phyloP scores from a whole-genome alignment of 208 protist genomes.

The Strigomonas culicis region DNA sequence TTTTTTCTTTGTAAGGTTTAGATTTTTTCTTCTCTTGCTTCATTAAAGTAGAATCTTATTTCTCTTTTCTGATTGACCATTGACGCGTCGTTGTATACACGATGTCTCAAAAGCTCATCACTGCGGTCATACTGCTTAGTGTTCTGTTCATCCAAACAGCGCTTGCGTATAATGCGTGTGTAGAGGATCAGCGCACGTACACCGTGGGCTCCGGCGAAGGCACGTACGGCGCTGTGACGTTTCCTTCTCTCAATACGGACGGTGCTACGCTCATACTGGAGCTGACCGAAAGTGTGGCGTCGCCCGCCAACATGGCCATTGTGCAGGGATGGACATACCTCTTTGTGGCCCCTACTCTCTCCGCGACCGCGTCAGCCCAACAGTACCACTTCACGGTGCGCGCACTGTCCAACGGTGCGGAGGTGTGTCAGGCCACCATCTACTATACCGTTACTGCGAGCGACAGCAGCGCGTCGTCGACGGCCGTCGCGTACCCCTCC shows the following conservation, averaged over 20 bases:
- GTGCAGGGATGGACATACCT: conserved; percentile 28
- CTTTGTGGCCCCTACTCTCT: conserved; percentile 14
- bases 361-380: background rate
- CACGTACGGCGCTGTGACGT: conserved; percentile 7
- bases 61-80: too few relatives aligned
- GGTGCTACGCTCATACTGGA: conserved; percentile 8
- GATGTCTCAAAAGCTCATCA: background rate
- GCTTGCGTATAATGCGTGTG: conserved; percentile 12
- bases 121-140: background rate
- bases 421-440: conserved; percentile 38
- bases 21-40: too few relatives aligned
- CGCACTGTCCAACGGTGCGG: conserved; percentile 17
- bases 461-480: background rate
- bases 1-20: too few relatives aligned
- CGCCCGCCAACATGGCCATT: conserved; percentile 24
- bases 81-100: background rate
- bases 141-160: background rate
- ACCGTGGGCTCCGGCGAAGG: background rate
- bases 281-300: conserved; percentile 1
- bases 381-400: conserved; percentile 23
- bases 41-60: too few relatives aligned
- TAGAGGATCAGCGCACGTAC: conserved; percentile 11
- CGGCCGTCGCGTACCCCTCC: background rate
- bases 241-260: background rate
- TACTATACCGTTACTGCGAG: conserved; percentile 18